These are phyloP conservation scores for Jasminum sambac DNA, from an alignment of 257 asterid species.

Conservation along the genomic window DNA sequence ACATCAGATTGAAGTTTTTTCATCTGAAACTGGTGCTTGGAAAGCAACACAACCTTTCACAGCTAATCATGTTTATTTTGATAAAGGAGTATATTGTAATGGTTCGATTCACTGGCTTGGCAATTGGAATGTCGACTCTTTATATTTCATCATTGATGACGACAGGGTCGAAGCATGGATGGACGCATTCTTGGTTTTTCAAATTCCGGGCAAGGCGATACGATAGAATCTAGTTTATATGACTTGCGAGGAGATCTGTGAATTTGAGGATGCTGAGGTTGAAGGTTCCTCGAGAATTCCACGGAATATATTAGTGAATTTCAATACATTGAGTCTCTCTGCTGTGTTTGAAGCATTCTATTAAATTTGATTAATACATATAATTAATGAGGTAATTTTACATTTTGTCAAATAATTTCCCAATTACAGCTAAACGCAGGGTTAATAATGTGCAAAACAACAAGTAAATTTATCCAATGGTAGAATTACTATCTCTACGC, in stretches of 20 bases:
- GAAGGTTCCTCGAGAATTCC: background rate
- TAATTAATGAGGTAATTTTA: no score
- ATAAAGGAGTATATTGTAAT: slow-evolving; percentile 32
- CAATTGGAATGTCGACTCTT: background rate
- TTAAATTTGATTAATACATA: no score
- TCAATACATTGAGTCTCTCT: slow-evolving; percentile 29
- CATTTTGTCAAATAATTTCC: no score
- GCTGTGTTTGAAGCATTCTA: no score
- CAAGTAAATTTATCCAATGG: no score
- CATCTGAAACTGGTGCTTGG: slow-evolving; percentile 36
- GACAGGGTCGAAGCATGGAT: slow-evolving; percentile 17
- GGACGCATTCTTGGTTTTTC: slow-evolving; percentile 34
- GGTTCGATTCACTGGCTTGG: slow-evolving; percentile 35
- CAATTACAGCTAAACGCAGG: no score
- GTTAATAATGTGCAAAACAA: no score
- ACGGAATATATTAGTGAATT: background rate
- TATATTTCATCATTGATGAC: slow-evolving; percentile 31
- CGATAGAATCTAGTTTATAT: slow-evolving; percentile 20
- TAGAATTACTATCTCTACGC: background rate
- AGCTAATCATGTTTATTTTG: slow-evolving; percentile 23
- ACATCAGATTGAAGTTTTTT: slow-evolving; percentile 33
- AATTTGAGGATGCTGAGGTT: slow-evolving; percentile 26
- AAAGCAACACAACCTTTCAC: slow-evolving; percentile 19
- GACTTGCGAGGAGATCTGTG: slow-evolving; percentile 26
- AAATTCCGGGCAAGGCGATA: slow-evolving; percentile 30